Conservation (phyloP, 2,329 filamentous ascomycete genomes). For the Metarhizium humberi region DNA sequence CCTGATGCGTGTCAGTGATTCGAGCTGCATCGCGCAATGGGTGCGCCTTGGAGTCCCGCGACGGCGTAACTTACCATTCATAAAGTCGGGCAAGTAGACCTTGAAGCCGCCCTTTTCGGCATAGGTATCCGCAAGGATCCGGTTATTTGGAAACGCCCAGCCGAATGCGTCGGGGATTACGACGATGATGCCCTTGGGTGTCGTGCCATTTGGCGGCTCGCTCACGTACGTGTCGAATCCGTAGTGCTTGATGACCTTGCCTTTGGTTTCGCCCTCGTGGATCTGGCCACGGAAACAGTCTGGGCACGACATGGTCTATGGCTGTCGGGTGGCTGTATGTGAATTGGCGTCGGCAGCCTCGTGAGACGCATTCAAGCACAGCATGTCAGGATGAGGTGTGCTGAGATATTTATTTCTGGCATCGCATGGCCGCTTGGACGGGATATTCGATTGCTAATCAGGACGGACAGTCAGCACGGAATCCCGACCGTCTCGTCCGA, state of each 20-base stretch:
- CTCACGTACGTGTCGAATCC: slow-evolving; percentile 39
- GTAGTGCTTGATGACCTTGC: slow-evolving; percentile 35
- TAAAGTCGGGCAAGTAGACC: slow-evolving; percentile 49
- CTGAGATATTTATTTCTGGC: background rate
- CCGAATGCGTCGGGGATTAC: slow-evolving; percentile 48
- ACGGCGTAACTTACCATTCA: slow-evolving; percentile 22
- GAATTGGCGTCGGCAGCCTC: too few relatives aligned
- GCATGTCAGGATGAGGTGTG: background rate
- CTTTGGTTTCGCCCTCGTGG: slow-evolving; percentile 34
- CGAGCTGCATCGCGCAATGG: too few relatives aligned
- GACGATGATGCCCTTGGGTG: slow-evolving; percentile 38
- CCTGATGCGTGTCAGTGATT: slow-evolving; percentile 11
- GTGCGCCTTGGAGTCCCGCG: too few relatives aligned
- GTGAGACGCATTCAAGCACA: too few relatives aligned
- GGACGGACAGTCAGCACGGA: background rate
- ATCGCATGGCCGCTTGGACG: background rate
- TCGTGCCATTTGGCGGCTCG: slow-evolving; percentile 19
- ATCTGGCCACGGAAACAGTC: slow-evolving; percentile 38
- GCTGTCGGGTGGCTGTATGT: too few relatives aligned
- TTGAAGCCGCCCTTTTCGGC: slow-evolving; percentile 38
- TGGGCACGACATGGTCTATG: slow-evolving; percentile 10
- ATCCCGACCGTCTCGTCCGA: background rate
- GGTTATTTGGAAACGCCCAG: slow-evolving; percentile 42
- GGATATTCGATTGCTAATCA: background rate
- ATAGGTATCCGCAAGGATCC: slow-evolving; percentile 43